A percentile compares a stretch with the other conserved stretches of the same genome.
phyloP scores from a whole-genome alignment of 805 yeast genomes.

The Candida xyloterini region DNA sequence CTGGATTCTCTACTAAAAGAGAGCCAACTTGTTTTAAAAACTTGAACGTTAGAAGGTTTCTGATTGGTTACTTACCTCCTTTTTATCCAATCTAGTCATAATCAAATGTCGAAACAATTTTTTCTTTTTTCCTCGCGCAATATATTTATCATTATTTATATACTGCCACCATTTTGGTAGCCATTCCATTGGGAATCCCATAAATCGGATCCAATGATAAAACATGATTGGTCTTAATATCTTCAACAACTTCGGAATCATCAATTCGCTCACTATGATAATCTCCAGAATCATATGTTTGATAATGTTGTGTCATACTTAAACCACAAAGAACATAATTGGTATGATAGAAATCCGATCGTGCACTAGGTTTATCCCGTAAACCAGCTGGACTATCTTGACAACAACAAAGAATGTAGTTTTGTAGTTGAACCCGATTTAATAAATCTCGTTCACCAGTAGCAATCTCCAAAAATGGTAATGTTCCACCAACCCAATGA shows the following conservation, averaged over 20 bases:
- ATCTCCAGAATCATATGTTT: conserved; percentile 31
- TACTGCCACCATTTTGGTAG: conserved; percentile 15
- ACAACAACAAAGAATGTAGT: conserved; percentile 72
- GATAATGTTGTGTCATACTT: conserved; percentile 51
- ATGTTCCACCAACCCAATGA: conserved; percentile 89
- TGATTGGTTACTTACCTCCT: conserved; percentile 25
- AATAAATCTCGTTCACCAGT: conserved; percentile 34
- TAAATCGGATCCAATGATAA: conserved; percentile 53
- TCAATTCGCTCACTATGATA: conserved; percentile 19
- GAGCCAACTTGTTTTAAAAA: conserved; percentile 25
- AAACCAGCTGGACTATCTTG: conserved; percentile 64
- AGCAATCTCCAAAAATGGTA: conserved; percentile 60
- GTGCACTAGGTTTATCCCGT: conserved; percentile 80
- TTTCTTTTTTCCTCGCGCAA: conserved; percentile 2
- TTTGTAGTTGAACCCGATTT: conserved; percentile 55
- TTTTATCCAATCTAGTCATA: conserved; percentile 22
- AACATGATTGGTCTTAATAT: conserved; percentile 21
- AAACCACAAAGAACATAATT: conserved; percentile 81
- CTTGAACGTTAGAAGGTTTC: conserved; percentile 17
- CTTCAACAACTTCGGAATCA: conserved; percentile 20
- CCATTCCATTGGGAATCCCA: conserved; percentile 47
- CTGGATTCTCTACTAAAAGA: conserved; percentile 21
- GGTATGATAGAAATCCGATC: conserved; percentile 86
- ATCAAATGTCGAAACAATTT: conserved; percentile 3
- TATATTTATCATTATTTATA: conserved; percentile 3